Base-by-base conservation (phyloP, 1,284 basidiomycete species). In the Microbotryum intermedium region DNA sequence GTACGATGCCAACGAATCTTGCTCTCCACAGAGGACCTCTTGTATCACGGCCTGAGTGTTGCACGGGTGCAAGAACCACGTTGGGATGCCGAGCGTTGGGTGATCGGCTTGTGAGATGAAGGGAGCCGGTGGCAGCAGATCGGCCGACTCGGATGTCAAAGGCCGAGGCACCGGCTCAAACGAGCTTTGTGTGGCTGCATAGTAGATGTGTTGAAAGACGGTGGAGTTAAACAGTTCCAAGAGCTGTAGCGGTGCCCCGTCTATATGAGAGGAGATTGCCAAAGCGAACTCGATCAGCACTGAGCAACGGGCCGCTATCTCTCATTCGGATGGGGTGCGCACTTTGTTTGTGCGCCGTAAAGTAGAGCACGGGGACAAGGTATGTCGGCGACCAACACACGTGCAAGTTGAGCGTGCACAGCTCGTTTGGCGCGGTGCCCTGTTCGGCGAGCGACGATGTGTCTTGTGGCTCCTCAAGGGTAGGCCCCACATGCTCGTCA, bases 41-140 rank as follows among this genome's bases (percentile, higher is more conserved):
- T 76, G 74, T 5, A 90, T 80, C 1, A 83, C 81, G 29, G 74
- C 73, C 7, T 79, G 78, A 4, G 85, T 87, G 72, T 87, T 83
- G 71, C 88, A 91, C 8, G 88, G 88, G 71, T 91, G 88, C 46
- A 91, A 75, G 71, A 84, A 88, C 87, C 87, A 91, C 58, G 81
- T 84, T 13, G 84, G 83, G 9, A 77, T 82, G 20, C 82, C 84
- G 21, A 85, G 76, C 3, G 79, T 82, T 0, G 87, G 88, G 70
- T 90, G 88, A 60, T 91, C 88, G 20, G 86, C 87, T 68, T 88
- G 86, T 6, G 87, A 87, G 16, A 91, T 74, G 30, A 90, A 73
- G 20, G 88, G 86, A 69, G 88, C 23, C 0, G 46, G 34, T 8
- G 21, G 44, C 1, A 13, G 25, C 1, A 11, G 28, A 18, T 43